Evolutionary conservation across 306 rosid species (phyloP).

Genomic region (Pterocarpus macrocarpus): DNA sequence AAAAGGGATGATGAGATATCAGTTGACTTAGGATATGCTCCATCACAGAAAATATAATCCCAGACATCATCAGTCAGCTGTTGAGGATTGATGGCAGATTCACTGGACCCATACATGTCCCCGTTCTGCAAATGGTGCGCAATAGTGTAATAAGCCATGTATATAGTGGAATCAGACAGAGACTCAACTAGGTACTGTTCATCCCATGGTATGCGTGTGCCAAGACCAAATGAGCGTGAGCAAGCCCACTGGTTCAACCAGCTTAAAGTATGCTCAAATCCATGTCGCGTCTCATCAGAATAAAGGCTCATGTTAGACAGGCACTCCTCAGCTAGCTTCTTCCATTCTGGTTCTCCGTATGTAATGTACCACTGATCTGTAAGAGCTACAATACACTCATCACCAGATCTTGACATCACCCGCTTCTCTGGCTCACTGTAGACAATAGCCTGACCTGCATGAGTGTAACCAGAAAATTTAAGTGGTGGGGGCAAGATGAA

Average conservation of each 20-base stretch:
- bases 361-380: constrained; percentile 97
- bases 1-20: constrained; percentile 66
- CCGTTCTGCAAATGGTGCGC: constrained; percentile 78
- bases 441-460: constrained; percentile 69
- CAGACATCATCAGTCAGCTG: constrained; percentile 89
- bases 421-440: constrained; percentile 94
- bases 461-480: constrained; percentile 1
- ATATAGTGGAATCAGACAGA: constrained; percentile 89
- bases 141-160: constrained; percentile 95
- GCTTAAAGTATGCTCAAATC: constrained; percentile 87
- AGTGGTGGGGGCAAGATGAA: neutral
- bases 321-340: constrained; percentile 81
- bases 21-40: constrained; percentile 71
- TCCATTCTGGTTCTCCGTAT: constrained; percentile 90
- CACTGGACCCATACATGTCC: constrained; percentile 72
- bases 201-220: constrained; percentile 97
- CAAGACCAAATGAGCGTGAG: constrained; percentile 94
- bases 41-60: constrained; percentile 84
- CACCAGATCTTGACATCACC: constrained; percentile 89
- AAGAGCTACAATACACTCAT: constrained; percentile 94
- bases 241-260: constrained; percentile 99
- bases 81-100: constrained; percentile 69
- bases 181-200: constrained; percentile 89
- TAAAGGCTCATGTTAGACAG: constrained; percentile 69
- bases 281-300: constrained; percentile 87